These are phyloP conservation scores for Penicillium crystallinum DNA, from an alignment of 495 filamentous ascomycete species.

Conservation along the genomic window DNA sequence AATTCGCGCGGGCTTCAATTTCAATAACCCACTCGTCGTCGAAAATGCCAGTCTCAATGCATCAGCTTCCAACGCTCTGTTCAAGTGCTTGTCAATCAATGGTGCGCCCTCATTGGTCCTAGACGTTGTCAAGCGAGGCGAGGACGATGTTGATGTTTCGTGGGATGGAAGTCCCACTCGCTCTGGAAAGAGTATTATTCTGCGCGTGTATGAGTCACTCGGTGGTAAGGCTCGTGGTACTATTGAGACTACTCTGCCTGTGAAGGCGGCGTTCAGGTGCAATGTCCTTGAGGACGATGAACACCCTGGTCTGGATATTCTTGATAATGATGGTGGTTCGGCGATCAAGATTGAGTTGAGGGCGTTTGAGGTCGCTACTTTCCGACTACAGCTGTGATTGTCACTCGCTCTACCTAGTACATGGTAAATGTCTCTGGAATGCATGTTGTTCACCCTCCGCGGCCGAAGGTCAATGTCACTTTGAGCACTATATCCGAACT, in stretches of 20 bases:
- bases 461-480: too few relatives aligned
- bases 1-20: conserved; percentile 78
- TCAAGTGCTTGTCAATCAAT: conserved; percentile 51
- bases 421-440: not conserved
- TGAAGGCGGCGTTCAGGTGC: conserved; percentile 72
- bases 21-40: conserved; percentile 77
- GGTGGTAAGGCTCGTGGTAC: conserved; percentile 70
- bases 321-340: conserved; percentile 31
- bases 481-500: too few relatives aligned
- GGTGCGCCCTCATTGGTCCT: conserved; percentile 62
- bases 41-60: conserved; percentile 18
- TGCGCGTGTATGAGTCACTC: conserved; percentile 87
- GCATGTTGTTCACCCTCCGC: too few relatives aligned
- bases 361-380: conserved; percentile 90
- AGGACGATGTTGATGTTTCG: conserved; percentile 89
- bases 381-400: conserved; percentile 61
- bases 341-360: conserved; percentile 61
- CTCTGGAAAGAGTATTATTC: conserved; percentile 69
- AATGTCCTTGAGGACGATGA: conserved; percentile 66
- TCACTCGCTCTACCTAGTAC: not conserved
- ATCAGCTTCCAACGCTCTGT: conserved; percentile 17
- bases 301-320: conserved; percentile 37
- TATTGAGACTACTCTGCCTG: conserved; percentile 58
- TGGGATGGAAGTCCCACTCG: conserved; percentile 61
- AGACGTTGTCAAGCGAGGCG: conserved; percentile 84